Percentiles rank a stretch among this genome's conserved stretches.
phyloP scores from a whole-genome alignment of 768 basidiomycete genomes.

The Russula virescens region DNA sequence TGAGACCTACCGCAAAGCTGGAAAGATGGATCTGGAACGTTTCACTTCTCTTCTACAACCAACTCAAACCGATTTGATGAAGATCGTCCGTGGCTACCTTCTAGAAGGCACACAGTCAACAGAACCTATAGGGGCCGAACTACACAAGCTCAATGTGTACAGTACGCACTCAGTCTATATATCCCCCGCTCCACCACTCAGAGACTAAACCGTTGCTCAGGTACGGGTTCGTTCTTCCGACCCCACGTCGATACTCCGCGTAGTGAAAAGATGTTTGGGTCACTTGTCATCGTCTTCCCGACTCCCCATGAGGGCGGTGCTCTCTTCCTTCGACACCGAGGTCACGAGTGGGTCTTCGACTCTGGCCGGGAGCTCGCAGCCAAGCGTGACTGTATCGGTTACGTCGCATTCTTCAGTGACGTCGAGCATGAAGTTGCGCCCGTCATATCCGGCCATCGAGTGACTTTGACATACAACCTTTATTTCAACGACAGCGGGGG shows the following conservation, averaged over 20 bases:
- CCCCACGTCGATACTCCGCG: conserved; percentile 46
- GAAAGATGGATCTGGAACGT: conserved; percentile 35
- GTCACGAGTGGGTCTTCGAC: conserved; percentile 36
- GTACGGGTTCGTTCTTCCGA: conserved; percentile 44
- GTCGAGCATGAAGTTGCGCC: conserved; percentile 43
- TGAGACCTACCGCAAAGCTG: conserved; percentile 40
- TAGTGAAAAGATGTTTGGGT: conserved; percentile 42
- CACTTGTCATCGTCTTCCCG: conserved; percentile 47
- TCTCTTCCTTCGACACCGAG: conserved; percentile 34
- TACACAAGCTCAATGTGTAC: conserved; percentile 46
- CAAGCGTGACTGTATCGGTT: conserved; percentile 30
- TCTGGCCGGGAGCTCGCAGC: conserved; percentile 27
- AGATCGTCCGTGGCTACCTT: conserved; percentile 26
- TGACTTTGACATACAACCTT: conserved; percentile 44
- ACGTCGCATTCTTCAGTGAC: conserved; percentile 41
- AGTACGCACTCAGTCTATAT: conserved; percentile 26
- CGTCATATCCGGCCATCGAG: conserved; percentile 38
- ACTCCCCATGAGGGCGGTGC: conserved; percentile 42
- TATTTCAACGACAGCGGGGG: conserved; percentile 24
- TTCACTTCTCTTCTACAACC: conserved; percentile 36
- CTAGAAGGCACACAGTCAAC: conserved; percentile 25
- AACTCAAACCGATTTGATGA: conserved; percentile 28
- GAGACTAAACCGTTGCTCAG: conserved; percentile 22
- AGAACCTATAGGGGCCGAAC: conserved; percentile 29
- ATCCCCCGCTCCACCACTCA: background rate